Conservation (phyloP, 805 yeast genomes). For the Candida quercuum region DNA sequence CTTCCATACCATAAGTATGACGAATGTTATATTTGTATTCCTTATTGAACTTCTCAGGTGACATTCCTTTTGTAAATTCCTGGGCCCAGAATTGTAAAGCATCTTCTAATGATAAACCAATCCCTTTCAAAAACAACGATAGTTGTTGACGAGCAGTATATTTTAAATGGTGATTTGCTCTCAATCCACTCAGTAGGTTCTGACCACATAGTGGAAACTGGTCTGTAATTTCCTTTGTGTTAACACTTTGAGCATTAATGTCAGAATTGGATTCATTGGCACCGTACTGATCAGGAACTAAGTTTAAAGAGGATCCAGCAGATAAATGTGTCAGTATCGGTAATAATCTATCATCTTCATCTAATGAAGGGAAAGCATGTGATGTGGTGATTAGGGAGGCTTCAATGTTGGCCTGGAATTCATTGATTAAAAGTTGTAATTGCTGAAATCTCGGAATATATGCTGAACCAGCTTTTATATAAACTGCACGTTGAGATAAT, state of each 20-base stretch:
- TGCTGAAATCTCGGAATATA: conserved; percentile 84
- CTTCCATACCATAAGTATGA: conserved; percentile 89
- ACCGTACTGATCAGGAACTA: conserved; percentile 13
- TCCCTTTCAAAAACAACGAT: conserved; percentile 79
- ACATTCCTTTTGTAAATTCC: conserved; percentile 61
- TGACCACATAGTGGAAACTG: conserved; percentile 83
- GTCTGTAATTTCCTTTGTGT: conserved; percentile 43
- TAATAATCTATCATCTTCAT: conserved; percentile 85
- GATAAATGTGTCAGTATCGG: conserved; percentile 81
- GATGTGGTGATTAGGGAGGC: conserved; percentile 60
- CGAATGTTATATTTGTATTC: conserved; percentile 86
- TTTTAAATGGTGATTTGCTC: conserved; percentile 63
- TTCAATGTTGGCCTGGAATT: conserved; percentile 46
- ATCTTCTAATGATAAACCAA: conserved; percentile 84
- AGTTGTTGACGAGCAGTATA: conserved; percentile 84
- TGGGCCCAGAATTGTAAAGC: conserved; percentile 80
- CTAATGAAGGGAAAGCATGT: conserved; percentile 74
- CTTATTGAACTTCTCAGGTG: conserved; percentile 74
- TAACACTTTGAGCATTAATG: conserved; percentile 59
- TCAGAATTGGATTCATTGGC: conserved; percentile 28
- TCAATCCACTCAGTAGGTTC: conserved; percentile 58
- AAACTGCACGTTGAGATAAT: conserved; percentile 67
- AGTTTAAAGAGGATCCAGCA: conserved; percentile 53
- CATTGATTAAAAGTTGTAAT: conserved; percentile 60
- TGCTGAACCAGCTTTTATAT: conserved; percentile 63